phyloP scores from a whole-genome alignment of 345 rosid genomes.

The Geranium rotundifolium region DNA sequence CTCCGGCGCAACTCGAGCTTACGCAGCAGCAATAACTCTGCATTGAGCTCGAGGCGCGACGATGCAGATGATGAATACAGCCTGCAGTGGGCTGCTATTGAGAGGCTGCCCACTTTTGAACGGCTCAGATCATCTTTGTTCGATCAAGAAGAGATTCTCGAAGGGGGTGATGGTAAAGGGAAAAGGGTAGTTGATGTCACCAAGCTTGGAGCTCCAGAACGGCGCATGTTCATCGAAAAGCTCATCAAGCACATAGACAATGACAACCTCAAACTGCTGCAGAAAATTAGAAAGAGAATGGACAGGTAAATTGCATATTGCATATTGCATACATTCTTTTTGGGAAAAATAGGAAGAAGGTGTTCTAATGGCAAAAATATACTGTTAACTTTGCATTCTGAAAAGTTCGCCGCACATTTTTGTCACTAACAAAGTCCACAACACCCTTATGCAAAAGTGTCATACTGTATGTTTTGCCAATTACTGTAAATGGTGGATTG shows the following conservation, averaged over 20 bases:
- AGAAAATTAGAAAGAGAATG: slow-evolving; percentile 36
- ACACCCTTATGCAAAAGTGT: background rate
- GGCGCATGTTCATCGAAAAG: slow-evolving; percentile 45
- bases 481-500: background rate
- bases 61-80: slow-evolving; percentile 28
- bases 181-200: slow-evolving; percentile 40
- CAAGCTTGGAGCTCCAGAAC: slow-evolving; percentile 42
- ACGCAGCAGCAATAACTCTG: slow-evolving; percentile 17
- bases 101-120: slow-evolving; percentile 58
- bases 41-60: slow-evolving; percentile 17
- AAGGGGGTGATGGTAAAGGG: slow-evolving; percentile 11
- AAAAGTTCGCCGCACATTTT: too few species aligned
- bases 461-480: background rate
- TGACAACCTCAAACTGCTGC: slow-evolving; percentile 50
- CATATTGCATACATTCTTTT: too few species aligned
- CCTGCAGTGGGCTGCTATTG: slow-evolving; percentile 54
- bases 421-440: background rate
- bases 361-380: too few species aligned
- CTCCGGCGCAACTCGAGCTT: slow-evolving; percentile 26
- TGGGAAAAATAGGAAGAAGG: too few species aligned
- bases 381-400: too few species aligned
- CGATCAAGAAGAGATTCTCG: slow-evolving; percentile 10
- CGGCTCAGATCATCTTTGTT: slow-evolving; percentile 47
- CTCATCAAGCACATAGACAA: slow-evolving; percentile 56
- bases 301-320: slow-evolving; percentile 30